Evolutionary conservation across 257 asterid species (phyloP).

Genomic region (Striga asiatica): DNA sequence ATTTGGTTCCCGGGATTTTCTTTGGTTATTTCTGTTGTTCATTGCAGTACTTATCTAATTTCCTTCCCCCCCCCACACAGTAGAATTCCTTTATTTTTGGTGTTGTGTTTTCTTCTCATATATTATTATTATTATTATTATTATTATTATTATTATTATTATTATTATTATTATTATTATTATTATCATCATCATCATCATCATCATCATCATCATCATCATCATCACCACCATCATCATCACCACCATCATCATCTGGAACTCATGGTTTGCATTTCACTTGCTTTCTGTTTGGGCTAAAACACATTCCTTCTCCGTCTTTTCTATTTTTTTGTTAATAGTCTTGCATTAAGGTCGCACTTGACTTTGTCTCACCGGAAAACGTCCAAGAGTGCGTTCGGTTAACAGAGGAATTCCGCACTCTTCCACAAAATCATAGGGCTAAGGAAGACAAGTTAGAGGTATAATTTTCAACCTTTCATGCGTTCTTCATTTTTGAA

Average conservation of each 20-base stretch:
- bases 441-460: constrained; percentile 84
- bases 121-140: no score
- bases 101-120: not conserved
- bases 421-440: constrained; percentile 71
- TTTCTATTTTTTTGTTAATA: constrained; percentile 19
- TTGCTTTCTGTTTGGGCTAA: constrained; percentile 2
- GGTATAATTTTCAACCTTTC: constrained; percentile 27
- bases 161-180: no score
- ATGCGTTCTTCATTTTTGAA: not conserved
- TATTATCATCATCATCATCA: no score
- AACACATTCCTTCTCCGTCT: not conserved
- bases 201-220: no score
- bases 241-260: not conserved
- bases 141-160: no score
- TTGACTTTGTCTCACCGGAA: constrained; percentile 89
- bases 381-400: constrained; percentile 60
- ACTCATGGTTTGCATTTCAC: not conserved
- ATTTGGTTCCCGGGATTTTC: not conserved
- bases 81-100: not conserved
- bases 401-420: constrained; percentile 64
- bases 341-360: constrained; percentile 93
- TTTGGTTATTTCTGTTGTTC: not conserved
- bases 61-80: not conserved
- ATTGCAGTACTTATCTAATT: not conserved
- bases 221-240: no score